These are phyloP conservation scores for Lentinula edodes DNA, from an alignment of 768 basidiomycete genomes.

Conservation along the genomic window DNA sequence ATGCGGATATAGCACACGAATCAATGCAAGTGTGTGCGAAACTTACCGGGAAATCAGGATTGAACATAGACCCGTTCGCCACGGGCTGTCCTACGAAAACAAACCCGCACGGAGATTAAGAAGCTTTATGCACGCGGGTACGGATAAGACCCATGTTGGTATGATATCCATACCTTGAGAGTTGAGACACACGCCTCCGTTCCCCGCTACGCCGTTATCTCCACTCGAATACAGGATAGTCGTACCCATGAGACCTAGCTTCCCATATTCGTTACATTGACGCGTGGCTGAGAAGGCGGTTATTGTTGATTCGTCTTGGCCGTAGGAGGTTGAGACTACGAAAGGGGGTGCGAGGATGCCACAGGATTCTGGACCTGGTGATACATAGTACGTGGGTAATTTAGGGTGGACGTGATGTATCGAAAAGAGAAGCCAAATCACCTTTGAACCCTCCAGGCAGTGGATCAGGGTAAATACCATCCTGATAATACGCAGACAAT, in stretches of 20 bases:
- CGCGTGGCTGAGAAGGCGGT: constrained; percentile 25
- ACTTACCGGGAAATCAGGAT: constrained; percentile 16
- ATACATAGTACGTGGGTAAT: neutral
- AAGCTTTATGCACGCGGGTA: neutral
- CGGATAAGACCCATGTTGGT: neutral
- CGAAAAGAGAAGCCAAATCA: constrained; percentile 7
- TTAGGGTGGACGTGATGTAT: neutral
- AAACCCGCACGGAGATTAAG: neutral
- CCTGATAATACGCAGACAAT: constrained; percentile 11
- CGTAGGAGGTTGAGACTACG: constrained; percentile 30
- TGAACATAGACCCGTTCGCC: constrained; percentile 17
- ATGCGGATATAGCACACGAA: neutral
- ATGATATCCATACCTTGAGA: constrained; percentile 7
- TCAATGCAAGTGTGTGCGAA: neutral
- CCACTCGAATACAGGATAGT: constrained; percentile 31
- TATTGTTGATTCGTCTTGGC: constrained; percentile 27
- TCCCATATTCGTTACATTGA: constrained; percentile 31
- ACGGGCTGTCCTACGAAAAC: constrained; percentile 8
- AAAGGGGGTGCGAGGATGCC: constrained; percentile 30
- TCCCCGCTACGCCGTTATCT: constrained; percentile 33
- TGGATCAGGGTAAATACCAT: constrained; percentile 38
- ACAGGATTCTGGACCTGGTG: constrained; percentile 28
- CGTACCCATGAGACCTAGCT: constrained; percentile 31
- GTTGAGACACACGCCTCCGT: constrained; percentile 20
- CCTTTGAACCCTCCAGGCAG: constrained; percentile 31